phyloP scores from a whole-genome alignment of 208 protist species.

The Acanthamoeba lenticulata region DNA sequence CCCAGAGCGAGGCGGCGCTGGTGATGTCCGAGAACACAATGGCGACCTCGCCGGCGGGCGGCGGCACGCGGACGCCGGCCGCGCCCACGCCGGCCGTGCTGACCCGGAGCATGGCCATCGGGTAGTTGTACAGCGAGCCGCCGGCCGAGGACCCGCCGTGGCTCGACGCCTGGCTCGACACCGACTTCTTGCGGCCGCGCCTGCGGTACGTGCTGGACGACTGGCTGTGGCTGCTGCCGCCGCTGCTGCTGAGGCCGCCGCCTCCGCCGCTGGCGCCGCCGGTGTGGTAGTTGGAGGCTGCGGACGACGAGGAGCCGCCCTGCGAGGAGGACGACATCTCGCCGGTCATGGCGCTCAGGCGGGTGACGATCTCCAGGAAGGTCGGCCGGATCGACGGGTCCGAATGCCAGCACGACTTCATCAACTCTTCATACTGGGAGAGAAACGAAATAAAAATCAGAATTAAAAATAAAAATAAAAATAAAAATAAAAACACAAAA shows the following conservation, averaged over 20 bases:
- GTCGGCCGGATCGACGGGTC: conserved; percentile 47
- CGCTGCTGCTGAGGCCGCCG: not conserved
- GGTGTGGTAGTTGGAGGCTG: not conserved
- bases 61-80: not conserved
- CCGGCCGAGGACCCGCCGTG: not conserved
- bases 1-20: conserved; percentile 52
- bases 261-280: not conserved
- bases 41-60: not conserved
- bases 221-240: not conserved
- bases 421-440: not conserved
- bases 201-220: not conserved
- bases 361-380: conserved; percentile 48
- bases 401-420: conserved; percentile 6
- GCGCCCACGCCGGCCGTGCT: not conserved
- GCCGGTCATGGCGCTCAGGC: not conserved
- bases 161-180: not conserved
- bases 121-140: not conserved
- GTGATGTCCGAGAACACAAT: conserved; percentile 66
- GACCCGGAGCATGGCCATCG: not conserved
- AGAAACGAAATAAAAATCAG: too few relatives aligned
- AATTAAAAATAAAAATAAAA: too few relatives aligned
- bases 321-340: conserved; percentile 9
- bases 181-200: not conserved
- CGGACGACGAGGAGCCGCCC: not conserved
- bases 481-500: too few relatives aligned